Evolutionary conservation across 805 yeast genomes (phyloP), one percentile per base, ranked within the genome.

Genomic region (Isabelozyma rhagii): DNA sequence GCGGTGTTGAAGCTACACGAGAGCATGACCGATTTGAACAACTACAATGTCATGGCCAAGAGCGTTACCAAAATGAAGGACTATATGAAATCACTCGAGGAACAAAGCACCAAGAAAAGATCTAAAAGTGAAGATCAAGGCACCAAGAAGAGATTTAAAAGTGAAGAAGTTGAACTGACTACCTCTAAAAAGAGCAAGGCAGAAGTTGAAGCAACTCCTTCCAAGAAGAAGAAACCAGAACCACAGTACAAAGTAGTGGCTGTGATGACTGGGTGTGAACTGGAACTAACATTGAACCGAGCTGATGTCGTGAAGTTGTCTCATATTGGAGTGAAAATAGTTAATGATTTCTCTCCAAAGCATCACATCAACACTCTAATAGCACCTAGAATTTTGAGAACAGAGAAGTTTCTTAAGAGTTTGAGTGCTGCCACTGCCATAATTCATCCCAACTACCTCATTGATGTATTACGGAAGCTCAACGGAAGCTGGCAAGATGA

Each of bases 351-450:
- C 8, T 66, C 72, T 14, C 52, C 79, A 6, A 74, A 72, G 44
- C 64, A 75, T 42, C 46, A 46, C 8, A 58, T 63, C 47, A 80
- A 82, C 57, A 66, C 81, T 0, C 67, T 87, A 9, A 80, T 92
- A 9, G 92, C 97, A 0, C 97, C 97, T 1, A 82, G 82, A 52
- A 75, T 87, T n/a, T 62, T 87, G 57, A 74, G 97, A 55, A 93
- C 98, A 0, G 96, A 87, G 50, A 94, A 93, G 67, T 92, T 93
- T 59, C 74, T 93, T 47, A 78, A 80, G 41, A 82, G 91, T 17
- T 68, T 91, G 46, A 81, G 90, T 47, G 73, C 73, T 41, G 82
- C 81, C 8, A 66, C 69, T n/a, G 67, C 72, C 47, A 78, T 84
- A 3, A 55, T 87, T 1, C 78, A 81, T 31, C 89, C 91, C 0